Conservation (phyloP, 495 filamentous ascomycete species). For the Neurospora discreta region DNA sequence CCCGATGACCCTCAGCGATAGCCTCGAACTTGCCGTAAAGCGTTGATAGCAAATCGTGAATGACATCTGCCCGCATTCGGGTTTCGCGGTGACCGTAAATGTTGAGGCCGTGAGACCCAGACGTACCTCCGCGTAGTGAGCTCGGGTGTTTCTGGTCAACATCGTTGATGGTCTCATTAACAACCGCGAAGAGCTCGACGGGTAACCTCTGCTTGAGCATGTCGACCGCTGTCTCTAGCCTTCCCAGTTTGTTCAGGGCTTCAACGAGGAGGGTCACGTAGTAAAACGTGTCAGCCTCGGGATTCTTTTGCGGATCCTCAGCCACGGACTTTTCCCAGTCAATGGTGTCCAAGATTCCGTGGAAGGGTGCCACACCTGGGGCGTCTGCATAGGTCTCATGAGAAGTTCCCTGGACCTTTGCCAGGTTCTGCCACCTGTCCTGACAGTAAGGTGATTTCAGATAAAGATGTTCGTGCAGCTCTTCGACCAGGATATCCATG, state of each 20-base stretch:
- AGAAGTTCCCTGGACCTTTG: constrained; percentile 37
- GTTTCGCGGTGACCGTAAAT: constrained; percentile 56
- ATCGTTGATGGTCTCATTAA: constrained; percentile 89
- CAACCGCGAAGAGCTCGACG: constrained; percentile 85
- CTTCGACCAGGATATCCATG: constrained; percentile 90
- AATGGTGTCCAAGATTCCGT: constrained; percentile 66
- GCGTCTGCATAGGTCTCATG: constrained; percentile 36
- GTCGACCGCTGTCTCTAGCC: constrained; percentile 75
- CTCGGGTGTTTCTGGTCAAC: constrained; percentile 83
- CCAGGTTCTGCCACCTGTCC: constrained; percentile 76
- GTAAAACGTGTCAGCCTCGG: constrained; percentile 86
- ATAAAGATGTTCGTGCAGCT: constrained; percentile 94
- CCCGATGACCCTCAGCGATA: constrained; percentile 89
- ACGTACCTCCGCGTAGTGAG: constrained; percentile 44
- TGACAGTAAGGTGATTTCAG: constrained; percentile 95
- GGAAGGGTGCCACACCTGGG: constrained; percentile 45
- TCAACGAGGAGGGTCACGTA: constrained; percentile 87
- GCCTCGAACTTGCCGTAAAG: constrained; percentile 94
- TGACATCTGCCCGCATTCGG: constrained; percentile 63
- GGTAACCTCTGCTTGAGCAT: constrained; percentile 86
- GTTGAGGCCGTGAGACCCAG: constrained; percentile 46
- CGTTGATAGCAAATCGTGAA: constrained; percentile 83
- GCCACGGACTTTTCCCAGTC: constrained; percentile 57
- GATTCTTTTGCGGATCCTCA: constrained; percentile 83
- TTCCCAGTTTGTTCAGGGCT: constrained; percentile 74